Evolutionary conservation across 2,329 filamentous ascomycete genomes (phyloP).

Genomic region (Eurotiales sp.): DNA sequence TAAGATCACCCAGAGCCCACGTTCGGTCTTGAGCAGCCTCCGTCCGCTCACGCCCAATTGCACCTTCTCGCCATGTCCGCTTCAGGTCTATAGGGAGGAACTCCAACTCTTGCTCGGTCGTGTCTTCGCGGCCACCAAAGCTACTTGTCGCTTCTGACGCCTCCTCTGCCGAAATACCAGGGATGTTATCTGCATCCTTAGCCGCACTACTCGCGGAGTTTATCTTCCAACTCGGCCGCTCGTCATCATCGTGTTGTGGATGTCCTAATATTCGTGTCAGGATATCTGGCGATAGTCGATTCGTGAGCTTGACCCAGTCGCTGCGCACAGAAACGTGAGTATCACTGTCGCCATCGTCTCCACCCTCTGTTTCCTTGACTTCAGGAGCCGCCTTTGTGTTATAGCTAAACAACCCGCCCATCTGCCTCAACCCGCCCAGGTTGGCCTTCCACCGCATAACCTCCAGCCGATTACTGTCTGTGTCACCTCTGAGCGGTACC

Average conservation of each 20-base stretch:
- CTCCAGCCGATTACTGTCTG: conserved; percentile 43
- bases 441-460: conserved; percentile 53
- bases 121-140: conserved; percentile 23
- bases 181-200: conserved; percentile 57
- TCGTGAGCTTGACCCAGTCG: conserved; percentile 54
- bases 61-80: conserved; percentile 59
- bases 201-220: conserved; percentile 56
- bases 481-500: conserved; percentile 26
- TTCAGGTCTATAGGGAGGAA: conserved; percentile 60
- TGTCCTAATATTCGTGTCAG: conserved; percentile 49
- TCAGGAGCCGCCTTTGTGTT: conserved; percentile 21
- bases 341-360: conserved; percentile 36
- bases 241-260: conserved; percentile 29
- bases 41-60: conserved; percentile 59
- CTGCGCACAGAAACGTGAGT: conserved; percentile 9
- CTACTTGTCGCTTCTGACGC: conserved; percentile 5
- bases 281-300: conserved; percentile 46
- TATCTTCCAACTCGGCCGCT: conserved; percentile 51
- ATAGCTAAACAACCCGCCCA: conserved; percentile 43
- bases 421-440: conserved; percentile 54
- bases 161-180: conserved; percentile 44
- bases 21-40: conserved; percentile 60
- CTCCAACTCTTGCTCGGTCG: conserved; percentile 46
- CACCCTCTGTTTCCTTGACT: conserved; percentile 20
- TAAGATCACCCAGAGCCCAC: conserved; percentile 57